Evolutionary conservation across 1,139 yeast genomes (phyloP).

Genomic region (Lodderomyces margitis): DNA sequence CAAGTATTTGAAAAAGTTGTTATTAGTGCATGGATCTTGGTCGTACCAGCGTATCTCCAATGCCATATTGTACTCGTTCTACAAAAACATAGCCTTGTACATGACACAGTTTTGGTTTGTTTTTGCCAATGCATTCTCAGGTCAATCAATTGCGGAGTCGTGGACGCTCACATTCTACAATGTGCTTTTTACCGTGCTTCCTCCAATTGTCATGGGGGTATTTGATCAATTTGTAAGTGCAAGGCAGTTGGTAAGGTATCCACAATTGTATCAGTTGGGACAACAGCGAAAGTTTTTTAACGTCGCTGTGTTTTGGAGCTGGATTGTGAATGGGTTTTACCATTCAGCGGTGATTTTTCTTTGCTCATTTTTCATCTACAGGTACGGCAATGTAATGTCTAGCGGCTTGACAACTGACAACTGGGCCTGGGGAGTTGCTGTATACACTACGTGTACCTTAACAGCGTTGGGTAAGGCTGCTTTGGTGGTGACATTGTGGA

Average conservation of each 20-base stretch:
- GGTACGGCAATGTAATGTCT: constrained; percentile 62
- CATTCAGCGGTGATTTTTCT: constrained; percentile 86
- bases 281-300: constrained; percentile 87
- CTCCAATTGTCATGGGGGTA: constrained; percentile 94
- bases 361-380: constrained; percentile 67
- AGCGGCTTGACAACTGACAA: constrained; percentile 79
- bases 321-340: constrained; percentile 93
- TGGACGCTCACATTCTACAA: constrained; percentile 98
- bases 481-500: constrained; percentile 88
- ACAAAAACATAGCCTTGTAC: constrained; percentile 90
- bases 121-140: constrained; percentile 87
- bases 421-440: constrained; percentile 94
- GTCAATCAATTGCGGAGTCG: constrained; percentile 93
- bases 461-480: constrained; percentile 97
- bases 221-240: constrained; percentile 97
- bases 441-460: constrained; percentile 82
- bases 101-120: constrained; percentile 99
- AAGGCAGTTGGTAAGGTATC: constrained; percentile 82
- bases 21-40: constrained; percentile 97
- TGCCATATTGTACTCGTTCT: constrained; percentile 91
- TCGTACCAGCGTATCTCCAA: constrained; percentile 90
- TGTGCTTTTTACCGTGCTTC: constrained; percentile 91
- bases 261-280: constrained; percentile 88
- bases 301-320: constrained; percentile 92
- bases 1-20: constrained; percentile 73